Evolutionary conservation across 257 asterid species (phyloP).

Genomic region (Marsdenia floribunda): DNA sequence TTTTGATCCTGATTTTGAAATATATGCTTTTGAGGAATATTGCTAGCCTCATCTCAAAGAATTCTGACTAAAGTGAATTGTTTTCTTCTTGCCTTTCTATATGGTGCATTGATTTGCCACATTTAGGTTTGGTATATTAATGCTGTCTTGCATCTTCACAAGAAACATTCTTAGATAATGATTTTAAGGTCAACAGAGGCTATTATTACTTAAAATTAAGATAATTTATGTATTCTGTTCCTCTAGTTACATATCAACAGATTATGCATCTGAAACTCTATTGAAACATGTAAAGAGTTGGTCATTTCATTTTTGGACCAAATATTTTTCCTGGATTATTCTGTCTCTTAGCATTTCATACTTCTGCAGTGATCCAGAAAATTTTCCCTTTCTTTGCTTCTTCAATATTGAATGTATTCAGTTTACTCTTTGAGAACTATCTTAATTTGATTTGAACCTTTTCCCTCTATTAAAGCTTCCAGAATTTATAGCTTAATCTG

Average conservation of each 20-base stretch:
- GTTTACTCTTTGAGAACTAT: not conserved
- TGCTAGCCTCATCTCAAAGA: not conserved
- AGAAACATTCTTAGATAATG: not conserved
- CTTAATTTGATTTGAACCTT: not conserved
- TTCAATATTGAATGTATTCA: not conserved
- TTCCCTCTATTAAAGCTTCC: not conserved
- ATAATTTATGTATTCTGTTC: not conserved
- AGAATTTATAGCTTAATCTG: not conserved
- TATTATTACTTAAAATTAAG: not conserved
- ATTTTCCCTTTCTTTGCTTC: not conserved
- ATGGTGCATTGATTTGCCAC: not conserved
- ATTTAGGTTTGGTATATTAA: too few relatives aligned
- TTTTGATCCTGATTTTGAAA: not conserved
- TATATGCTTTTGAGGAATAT: not conserved
- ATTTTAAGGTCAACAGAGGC: not conserved
- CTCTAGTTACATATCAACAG: not conserved
- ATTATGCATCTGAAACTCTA: not conserved
- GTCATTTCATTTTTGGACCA: not conserved
- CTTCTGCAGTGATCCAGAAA: not conserved
- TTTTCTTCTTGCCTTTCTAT: too few relatives aligned
- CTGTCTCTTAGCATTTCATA: not conserved
- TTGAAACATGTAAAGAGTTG: not conserved
- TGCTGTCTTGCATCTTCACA: not conserved
- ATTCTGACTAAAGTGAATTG: not conserved
- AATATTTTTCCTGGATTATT: not conserved